Evolutionary conservation across 108 stramenopile genomes (phyloP).

Genomic region (Skeletonema menzelii): DNA sequence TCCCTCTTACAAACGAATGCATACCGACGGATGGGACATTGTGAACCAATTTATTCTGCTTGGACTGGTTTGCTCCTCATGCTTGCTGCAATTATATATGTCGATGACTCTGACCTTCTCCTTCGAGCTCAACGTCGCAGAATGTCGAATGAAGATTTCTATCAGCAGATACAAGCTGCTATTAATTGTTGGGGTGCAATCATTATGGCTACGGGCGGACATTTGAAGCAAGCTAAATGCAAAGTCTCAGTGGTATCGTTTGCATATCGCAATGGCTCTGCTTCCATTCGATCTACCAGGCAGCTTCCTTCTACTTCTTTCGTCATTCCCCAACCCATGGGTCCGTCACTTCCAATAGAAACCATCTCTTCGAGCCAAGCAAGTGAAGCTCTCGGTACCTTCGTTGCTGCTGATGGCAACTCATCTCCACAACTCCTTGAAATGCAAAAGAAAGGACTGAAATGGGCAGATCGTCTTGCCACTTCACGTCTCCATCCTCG

Average conservation of each 20-base stretch:
- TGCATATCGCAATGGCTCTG: not conserved
- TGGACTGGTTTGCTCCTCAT: not conserved
- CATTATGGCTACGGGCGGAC: not conserved
- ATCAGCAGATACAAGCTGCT: not conserved
- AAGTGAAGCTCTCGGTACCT: not conserved
- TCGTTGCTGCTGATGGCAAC: not conserved
- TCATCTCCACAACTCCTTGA: not conserved
- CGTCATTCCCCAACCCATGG: not conserved
- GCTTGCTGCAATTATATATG: slow-evolving; percentile 10
- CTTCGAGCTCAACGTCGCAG: not conserved
- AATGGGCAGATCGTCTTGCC: not conserved
- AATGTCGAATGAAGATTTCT: not conserved
- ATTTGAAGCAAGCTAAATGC: not conserved
- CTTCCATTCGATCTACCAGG: not conserved
- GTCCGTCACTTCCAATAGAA: not conserved
- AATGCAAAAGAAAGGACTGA: not conserved
- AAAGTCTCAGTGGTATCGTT: not conserved
- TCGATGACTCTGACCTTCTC: slow-evolving; percentile 7
- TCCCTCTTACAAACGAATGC: not conserved
- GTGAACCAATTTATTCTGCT: not conserved
- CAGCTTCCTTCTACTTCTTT: not conserved
- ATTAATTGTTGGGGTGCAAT: not conserved
- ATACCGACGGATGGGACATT: slow-evolving; percentile 4
- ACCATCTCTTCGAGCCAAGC: not conserved
- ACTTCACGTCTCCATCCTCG: not conserved